phyloP scores from a whole-genome alignment of 2,329 filamentous ascomycete genomes.

The Stagonosporopsis vannaccii region DNA sequence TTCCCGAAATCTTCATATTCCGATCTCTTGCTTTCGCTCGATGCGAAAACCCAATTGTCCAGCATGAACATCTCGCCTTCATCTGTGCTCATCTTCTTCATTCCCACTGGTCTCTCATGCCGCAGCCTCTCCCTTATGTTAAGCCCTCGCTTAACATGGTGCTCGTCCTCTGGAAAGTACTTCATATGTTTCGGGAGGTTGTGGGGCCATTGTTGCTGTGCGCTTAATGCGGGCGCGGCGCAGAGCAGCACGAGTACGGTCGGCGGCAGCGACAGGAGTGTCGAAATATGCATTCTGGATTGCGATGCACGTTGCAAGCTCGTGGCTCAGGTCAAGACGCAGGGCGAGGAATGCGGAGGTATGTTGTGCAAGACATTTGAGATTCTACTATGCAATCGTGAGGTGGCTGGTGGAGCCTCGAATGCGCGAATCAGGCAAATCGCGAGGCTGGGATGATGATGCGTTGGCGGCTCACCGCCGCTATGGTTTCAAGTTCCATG shows the following conservation, averaged over 20 bases:
- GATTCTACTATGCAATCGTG: conserved; percentile 17
- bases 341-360: conserved; percentile 23
- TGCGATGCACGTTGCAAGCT: conserved; percentile 10
- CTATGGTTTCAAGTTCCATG: conserved; percentile 18
- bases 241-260: conserved; percentile 40
- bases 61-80: conserved; percentile 76
- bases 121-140: conserved; percentile 51
- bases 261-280: conserved; percentile 41
- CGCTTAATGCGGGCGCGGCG: conserved; percentile 29
- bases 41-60: conserved; percentile 65
- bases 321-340: conserved; percentile 17
- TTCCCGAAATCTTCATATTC: conserved; percentile 27
- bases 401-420: conserved; percentile 43
- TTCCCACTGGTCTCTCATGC: conserved; percentile 62
- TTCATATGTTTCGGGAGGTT: conserved; percentile 55
- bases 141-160: conserved; percentile 51
- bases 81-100: conserved; percentile 76
- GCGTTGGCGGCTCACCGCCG: conserved; percentile 37
- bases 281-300: conserved; percentile 35
- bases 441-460: conserved; percentile 45
- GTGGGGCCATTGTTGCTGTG: conserved; percentile 55
- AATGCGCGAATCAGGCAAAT: conserved; percentile 36
- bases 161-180: conserved; percentile 58
- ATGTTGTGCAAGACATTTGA: conserved; percentile 15
- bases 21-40: conserved; percentile 23